phyloP scores from a whole-genome alignment of 2,329 filamentous ascomycete genomes.

The Lecanoromycetidae sp. region DNA sequence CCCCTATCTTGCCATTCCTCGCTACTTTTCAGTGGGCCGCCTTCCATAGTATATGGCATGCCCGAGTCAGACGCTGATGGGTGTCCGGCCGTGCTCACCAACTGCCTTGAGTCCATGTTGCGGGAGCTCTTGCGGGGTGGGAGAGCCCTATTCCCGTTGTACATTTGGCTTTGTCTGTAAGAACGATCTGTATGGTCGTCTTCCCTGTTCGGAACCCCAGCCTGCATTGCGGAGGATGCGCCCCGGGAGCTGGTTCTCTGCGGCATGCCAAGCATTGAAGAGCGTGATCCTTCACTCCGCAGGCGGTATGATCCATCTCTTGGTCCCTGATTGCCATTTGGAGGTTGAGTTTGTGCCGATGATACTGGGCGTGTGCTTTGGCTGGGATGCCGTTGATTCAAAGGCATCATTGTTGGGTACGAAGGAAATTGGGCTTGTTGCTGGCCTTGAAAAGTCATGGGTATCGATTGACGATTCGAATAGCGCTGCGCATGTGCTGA shows the following conservation, averaged over 20 bases:
- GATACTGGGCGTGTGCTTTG: slow-evolving; percentile 35
- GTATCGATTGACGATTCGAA: slow-evolving; percentile 33
- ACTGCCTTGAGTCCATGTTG: slow-evolving; percentile 28
- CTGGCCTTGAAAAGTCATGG: slow-evolving; percentile 33
- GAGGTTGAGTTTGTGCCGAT: slow-evolving; percentile 35
- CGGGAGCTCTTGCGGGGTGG: slow-evolving; percentile 68
- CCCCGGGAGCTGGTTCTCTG: slow-evolving; percentile 53
- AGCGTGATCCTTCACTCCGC: slow-evolving; percentile 46
- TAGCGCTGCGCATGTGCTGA: slow-evolving; percentile 21
- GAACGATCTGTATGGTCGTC: slow-evolving; percentile 55
- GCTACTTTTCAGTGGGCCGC: slow-evolving; percentile 50
- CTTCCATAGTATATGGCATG: slow-evolving; percentile 43
- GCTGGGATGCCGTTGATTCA: slow-evolving; percentile 29
- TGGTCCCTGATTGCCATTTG: slow-evolving; percentile 30
- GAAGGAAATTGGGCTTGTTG: slow-evolving; percentile 32
- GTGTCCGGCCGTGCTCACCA: neutral
- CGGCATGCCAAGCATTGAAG: slow-evolving; percentile 44
- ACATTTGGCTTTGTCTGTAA: slow-evolving; percentile 49
- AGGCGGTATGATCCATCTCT: slow-evolving; percentile 40
- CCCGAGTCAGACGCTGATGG: slow-evolving; percentile 6
- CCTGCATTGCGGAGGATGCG: slow-evolving; percentile 45
- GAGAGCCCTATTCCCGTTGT: slow-evolving; percentile 47
- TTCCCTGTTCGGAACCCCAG: slow-evolving; percentile 54
- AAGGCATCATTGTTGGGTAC: slow-evolving; percentile 33
- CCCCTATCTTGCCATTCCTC: slow-evolving; percentile 96